Percentiles rank a stretch among this genome's conserved stretches.
These are phyloP conservation scores for Vitis hybrid DNA, from an alignment of 177 flowering plant species.

Conservation along the genomic window DNA sequence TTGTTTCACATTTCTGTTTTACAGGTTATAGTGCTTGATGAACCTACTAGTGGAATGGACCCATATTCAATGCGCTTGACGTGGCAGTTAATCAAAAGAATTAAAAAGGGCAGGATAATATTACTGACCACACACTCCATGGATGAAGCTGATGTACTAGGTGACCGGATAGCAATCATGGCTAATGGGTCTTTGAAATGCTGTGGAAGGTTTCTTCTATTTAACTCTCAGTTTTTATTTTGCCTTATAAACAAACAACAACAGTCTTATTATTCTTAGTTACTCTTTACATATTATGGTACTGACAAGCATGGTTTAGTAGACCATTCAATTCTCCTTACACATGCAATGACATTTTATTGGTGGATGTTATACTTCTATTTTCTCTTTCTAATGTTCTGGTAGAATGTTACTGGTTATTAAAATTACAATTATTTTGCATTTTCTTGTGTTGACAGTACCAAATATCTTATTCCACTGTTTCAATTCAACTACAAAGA, in stretches of 20 bases:
- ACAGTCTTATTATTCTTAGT: neutral
- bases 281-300: neutral
- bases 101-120: slow-evolving; percentile 88
- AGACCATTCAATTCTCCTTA: too few species aligned
- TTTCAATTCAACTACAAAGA: too few species aligned
- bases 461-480: too few species aligned
- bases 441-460: too few species aligned
- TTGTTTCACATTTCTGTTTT: slow-evolving; percentile 7
- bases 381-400: too few species aligned
- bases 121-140: slow-evolving; percentile 96
- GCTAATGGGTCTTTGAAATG: slow-evolving; percentile 95
- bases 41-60: slow-evolving; percentile 99
- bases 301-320: too few species aligned
- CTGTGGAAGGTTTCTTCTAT: slow-evolving; percentile 78
- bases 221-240: neutral
- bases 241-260: neutral
- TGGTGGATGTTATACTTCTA: too few species aligned
- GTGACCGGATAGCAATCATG: slow-evolving; percentile 99
- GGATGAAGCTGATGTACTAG: slow-evolving; percentile 97
- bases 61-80: slow-evolving; percentile 99
- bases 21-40: slow-evolving; percentile 95
- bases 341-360: too few species aligned
- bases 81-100: slow-evolving; percentile 91
- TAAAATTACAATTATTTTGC: too few species aligned
- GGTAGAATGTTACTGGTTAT: too few species aligned